Evolutionary conservation across 2,329 filamentous ascomycete species (phyloP).

Genomic region (Aspergillus tanneri): DNA sequence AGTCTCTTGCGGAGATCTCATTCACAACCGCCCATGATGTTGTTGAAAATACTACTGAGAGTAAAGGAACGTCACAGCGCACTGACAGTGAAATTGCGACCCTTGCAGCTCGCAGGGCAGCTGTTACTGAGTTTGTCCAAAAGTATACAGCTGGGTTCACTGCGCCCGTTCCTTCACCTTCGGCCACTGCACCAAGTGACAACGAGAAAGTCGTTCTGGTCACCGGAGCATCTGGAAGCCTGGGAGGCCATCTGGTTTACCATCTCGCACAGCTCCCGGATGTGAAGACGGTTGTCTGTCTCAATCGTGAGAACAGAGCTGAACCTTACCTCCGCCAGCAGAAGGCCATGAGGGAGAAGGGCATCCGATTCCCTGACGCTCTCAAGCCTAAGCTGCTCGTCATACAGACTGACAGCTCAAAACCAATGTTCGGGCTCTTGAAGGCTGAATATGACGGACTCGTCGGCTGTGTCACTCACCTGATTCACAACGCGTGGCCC

Average conservation of each 20-base stretch:
- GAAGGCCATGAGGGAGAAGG: conserved; percentile 29
- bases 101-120: too few relatives aligned
- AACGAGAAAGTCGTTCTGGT: too few relatives aligned
- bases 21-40: too few relatives aligned
- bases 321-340: conserved; percentile 34
- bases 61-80: too few relatives aligned
- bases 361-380: conserved; percentile 20
- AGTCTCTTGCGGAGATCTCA: too few relatives aligned
- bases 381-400: conserved; percentile 48
- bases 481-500: conserved; percentile 38
- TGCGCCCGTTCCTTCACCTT: too few relatives aligned
- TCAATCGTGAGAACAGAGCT: conserved; percentile 45
- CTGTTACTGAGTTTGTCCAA: too few relatives aligned
- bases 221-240: conserved; percentile 43
- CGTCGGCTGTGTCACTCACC: conserved; percentile 44
- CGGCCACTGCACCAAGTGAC: too few relatives aligned
- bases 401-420: conserved; percentile 53
- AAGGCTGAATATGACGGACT: conserved; percentile 41
- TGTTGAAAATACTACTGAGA: too few relatives aligned
- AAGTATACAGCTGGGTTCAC: too few relatives aligned
- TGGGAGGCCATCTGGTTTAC: conserved; percentile 44
- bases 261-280: conserved; percentile 29
- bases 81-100: too few relatives aligned
- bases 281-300: conserved; percentile 43
- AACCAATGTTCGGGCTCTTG: conserved; percentile 51